Percentiles rank a stretch among this genome's conserved stretches.
Conservation (phyloP, 108 stramenopile species). For the Schizochytrium sp. region DNA sequence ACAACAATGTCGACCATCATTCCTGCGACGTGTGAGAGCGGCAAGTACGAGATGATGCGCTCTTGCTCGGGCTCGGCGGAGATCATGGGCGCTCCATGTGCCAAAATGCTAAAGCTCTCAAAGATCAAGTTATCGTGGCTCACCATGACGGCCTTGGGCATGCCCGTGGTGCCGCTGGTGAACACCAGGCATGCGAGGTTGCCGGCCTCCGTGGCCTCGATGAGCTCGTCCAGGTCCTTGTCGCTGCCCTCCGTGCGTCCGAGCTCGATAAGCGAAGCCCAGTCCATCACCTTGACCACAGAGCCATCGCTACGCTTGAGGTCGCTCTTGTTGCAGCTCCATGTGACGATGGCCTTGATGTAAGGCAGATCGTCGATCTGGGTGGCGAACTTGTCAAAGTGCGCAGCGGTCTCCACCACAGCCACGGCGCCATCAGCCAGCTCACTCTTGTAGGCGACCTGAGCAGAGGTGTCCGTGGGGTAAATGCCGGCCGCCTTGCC, state of each 20-base stretch:
- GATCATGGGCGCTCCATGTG: neutral
- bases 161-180: slow-evolving; percentile 69
- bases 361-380: slow-evolving; percentile 31
- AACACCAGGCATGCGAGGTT: slow-evolving; percentile 58
- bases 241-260: neutral
- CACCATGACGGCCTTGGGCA: slow-evolving; percentile 75
- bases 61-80: neutral
- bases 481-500: neutral
- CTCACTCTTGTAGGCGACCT: neutral
- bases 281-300: slow-evolving; percentile 33
- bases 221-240: slow-evolving; percentile 28
- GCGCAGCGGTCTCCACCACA: slow-evolving; percentile 42
- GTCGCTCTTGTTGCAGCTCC: slow-evolving; percentile 29
- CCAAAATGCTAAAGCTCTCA: neutral
- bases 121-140: slow-evolving; percentile 53
- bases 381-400: slow-evolving; percentile 54
- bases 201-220: slow-evolving; percentile 35
- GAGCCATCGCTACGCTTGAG: slow-evolving; percentile 21
- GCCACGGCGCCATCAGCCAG: neutral
- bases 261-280: slow-evolving; percentile 12
- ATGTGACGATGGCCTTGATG: slow-evolving; percentile 61
- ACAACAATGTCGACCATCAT: slow-evolving; percentile 48
- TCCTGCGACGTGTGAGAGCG: slow-evolving; percentile 57
- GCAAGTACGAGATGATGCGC: slow-evolving; percentile 35
- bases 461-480: neutral